Conservation (phyloP, 441 rosid species). For the Populus hybrid region DNA sequence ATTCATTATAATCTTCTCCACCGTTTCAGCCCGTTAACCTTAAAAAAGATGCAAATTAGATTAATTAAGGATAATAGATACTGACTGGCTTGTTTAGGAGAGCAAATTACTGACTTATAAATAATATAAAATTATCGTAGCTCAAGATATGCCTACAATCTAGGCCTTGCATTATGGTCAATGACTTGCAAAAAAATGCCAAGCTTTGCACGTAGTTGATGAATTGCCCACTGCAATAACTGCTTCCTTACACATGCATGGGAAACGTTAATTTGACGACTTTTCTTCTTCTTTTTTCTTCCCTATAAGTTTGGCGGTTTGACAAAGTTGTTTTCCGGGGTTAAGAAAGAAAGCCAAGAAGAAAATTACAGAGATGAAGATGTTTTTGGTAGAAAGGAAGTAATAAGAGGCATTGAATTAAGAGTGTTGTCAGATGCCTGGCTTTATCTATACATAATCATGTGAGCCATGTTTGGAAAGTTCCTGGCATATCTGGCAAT, state of each 20-base stretch:
- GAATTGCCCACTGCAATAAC: not conserved
- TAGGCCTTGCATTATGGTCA: not conserved
- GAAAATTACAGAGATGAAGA: not conserved
- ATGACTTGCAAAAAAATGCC: not conserved
- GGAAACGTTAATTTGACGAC: not conserved
- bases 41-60: not conserved
- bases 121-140: not conserved
- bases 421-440: constrained; percentile 37
- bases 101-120: not conserved
- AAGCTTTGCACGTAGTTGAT: not conserved
- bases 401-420: constrained; percentile 10
- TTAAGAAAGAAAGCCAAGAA: constrained; percentile 1
- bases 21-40: not conserved
- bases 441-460: constrained; percentile 40
- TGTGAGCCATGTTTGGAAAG: constrained; percentile 29
- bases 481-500: constrained; percentile 14
- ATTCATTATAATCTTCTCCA: not conserved
- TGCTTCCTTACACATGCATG: not conserved
- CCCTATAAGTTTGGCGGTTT: not conserved
- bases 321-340: constrained; percentile 6
- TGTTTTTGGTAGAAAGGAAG: not conserved
- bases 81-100: not conserved
- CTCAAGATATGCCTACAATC: not conserved
- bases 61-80: not conserved
- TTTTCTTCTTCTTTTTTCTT: too few species aligned